Base-by-base conservation (phyloP, 2,329 filamentous ascomycete genomes). In the Cladobotryum protrusum region DNA sequence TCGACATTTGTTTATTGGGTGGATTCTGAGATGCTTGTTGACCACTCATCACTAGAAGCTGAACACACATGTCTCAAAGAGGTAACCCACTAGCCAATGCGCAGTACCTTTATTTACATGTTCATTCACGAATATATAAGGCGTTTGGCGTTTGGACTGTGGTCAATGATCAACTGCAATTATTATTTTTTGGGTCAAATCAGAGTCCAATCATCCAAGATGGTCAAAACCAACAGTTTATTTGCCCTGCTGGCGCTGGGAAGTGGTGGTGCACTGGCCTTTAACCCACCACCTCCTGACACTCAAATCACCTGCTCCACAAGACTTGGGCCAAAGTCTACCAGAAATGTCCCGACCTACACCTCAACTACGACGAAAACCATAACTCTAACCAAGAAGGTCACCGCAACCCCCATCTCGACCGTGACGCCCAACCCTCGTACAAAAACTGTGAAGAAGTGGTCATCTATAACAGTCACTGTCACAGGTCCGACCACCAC, bases 161-260 rank as follows among this genome's bases (percentile, higher is more conserved):
- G 24, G 24, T 8, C 24, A 4, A 8, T 9, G 24, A 29, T 29
- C 11, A 2, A 29, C 11, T 29, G 6, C 6, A 4, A 9, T 29
- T 9, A 4, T n/a, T 8, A 29, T 29, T 29, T 29, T n/a, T n/a
- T n/a, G n/a, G 24, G 24, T 9, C 24, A 29, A 8, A 29, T 2
- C 24, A 2, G 11, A 29, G 11, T 29, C 7, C 6, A 29, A 29
- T 29, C 6, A 29, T 29, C 24, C 43, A 50, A 45, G 11, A 50
- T 45, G 48, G 48, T 50, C 29, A 50, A 50, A 17, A 20, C 42
- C 34, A 50, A 42, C 43, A 41, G 35, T n/a, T 14, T 45, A 36
- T 29, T 50, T n/a, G 45, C 43, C 12, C 48, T 50, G 11, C 43
- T 50, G 36, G 43, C 43, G 1, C 4, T 50, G 34, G 32, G 48